These are phyloP conservation scores for Aspergillus sclerotiicarbonarius DNA, from an alignment of 495 filamentous ascomycete genomes.

Conservation along the genomic window DNA sequence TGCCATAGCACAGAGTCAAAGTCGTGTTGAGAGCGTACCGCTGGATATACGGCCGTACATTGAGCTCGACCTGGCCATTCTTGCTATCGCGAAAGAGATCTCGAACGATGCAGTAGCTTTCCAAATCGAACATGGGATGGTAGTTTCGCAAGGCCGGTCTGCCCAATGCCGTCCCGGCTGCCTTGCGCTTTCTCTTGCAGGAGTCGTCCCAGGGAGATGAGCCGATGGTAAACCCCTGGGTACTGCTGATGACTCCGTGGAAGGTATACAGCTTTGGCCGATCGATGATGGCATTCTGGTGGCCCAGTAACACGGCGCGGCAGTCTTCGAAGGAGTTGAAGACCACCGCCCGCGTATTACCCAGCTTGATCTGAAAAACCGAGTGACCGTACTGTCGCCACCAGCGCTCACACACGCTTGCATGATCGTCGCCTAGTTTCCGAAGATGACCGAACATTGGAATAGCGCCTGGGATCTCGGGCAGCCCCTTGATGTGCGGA, in stretches of 20 bases:
- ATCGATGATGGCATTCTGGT: conserved; percentile 48
- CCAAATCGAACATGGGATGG: conserved; percentile 51
- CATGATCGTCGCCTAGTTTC: conserved; percentile 56
- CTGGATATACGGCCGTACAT: conserved; percentile 44
- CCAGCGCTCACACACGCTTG: conserved; percentile 52
- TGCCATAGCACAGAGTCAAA: conserved; percentile 52
- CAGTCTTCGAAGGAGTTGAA: conserved; percentile 49
- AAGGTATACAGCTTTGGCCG: conserved; percentile 49
- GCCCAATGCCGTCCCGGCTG: conserved; percentile 45
- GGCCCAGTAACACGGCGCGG: conserved; percentile 43
- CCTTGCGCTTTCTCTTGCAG: conserved; percentile 52
- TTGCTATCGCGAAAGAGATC: conserved; percentile 44
- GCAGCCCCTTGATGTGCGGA: conserved; percentile 45
- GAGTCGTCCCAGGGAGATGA: conserved; percentile 51
- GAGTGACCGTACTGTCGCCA: conserved; percentile 51
- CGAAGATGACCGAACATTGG: conserved; percentile 54
- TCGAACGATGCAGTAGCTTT: conserved; percentile 46
- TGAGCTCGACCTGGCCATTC: conserved; percentile 37
- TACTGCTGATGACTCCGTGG: conserved; percentile 47
- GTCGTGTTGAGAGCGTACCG: conserved; percentile 52
- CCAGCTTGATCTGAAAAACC: conserved; percentile 55
- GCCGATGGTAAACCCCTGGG: conserved; percentile 46
- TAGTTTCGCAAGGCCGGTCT: conserved; percentile 47
- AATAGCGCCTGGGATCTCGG: conserved; percentile 50
- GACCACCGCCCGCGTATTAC: conserved; percentile 50